These are phyloP conservation scores for Malassezia cuniculi DNA, from an alignment of 1,284 basidiomycete genomes.

Conservation along the genomic window DNA sequence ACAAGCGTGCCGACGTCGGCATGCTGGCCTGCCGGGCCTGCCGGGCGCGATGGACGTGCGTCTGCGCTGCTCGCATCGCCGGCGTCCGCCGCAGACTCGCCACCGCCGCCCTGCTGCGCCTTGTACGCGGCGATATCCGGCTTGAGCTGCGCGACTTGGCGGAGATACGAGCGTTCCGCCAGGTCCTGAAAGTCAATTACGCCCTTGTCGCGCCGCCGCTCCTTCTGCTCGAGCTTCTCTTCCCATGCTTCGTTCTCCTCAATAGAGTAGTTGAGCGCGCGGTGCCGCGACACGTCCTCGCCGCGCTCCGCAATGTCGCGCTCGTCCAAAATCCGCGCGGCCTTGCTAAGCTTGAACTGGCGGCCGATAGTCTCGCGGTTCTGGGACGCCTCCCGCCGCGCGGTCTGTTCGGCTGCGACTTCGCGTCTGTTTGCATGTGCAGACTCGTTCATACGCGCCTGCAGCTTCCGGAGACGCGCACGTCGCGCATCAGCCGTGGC, in stretches of 20 bases:
- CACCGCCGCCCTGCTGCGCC: conserved; percentile 69
- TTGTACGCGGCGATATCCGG: conserved; percentile 74
- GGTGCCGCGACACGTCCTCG: conserved; percentile 58
- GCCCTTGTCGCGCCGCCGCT: conserved; percentile 63
- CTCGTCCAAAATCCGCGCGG: conserved; percentile 71
- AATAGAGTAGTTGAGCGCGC: conserved; percentile 85
- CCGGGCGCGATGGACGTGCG: neutral
- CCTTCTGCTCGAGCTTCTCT: conserved; percentile 64
- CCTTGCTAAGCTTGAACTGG: conserved; percentile 49
- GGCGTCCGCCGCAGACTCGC: conserved; percentile 52
- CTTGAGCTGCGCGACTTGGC: conserved; percentile 71
- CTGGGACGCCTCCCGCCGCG: conserved; percentile 18
- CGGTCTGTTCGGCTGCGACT: conserved; percentile 22
- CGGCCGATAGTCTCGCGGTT: conserved; percentile 1
- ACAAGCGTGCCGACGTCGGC: neutral
- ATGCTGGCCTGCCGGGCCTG: neutral
- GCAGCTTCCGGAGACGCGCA: conserved; percentile 4
- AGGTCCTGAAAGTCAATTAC: conserved; percentile 80
- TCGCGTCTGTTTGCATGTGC: conserved; percentile 29
- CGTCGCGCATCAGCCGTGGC: conserved; percentile 4
- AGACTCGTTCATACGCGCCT: conserved; percentile 15
- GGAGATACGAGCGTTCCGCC: conserved; percentile 76
- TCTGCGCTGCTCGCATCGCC: neutral
- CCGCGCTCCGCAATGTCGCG: conserved; percentile 76
- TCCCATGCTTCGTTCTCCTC: conserved; percentile 93